Evolutionary conservation across 2,329 filamentous ascomycete genomes (phyloP).

Genomic region (Apiospora koreana): DNA sequence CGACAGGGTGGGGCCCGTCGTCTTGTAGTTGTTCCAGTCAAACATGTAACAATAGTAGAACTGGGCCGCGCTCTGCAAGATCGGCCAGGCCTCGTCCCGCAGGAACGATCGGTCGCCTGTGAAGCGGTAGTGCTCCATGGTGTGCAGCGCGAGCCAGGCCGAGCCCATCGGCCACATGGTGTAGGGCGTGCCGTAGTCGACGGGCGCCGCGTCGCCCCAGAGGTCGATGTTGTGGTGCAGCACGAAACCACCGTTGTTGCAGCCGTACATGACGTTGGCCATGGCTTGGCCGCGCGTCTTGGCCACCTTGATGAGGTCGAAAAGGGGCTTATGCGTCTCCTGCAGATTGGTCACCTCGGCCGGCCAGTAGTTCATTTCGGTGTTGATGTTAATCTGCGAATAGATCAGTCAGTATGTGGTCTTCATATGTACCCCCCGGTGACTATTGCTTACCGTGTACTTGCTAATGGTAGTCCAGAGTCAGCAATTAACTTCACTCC

Average conservation of each 20-base stretch:
- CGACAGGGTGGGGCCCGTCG: constrained; percentile 22
- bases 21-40: constrained; percentile 24
- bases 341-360: constrained; percentile 31
- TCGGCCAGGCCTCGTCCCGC: constrained; percentile 21
- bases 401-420: background rate
- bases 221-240: constrained; percentile 42
- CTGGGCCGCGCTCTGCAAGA: constrained; percentile 35
- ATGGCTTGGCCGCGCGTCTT: constrained; percentile 33
- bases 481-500: background rate
- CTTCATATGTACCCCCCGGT: background rate
- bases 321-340: constrained; percentile 42
- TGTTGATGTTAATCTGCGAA: constrained; percentile 22
- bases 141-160: constrained; percentile 41
- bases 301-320: constrained; percentile 29
- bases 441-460: constrained; percentile 12
- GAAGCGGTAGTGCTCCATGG: constrained; percentile 41
- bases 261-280: constrained; percentile 38
- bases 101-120: constrained; percentile 33
- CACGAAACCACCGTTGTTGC: constrained; percentile 33
- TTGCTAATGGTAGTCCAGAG: constrained; percentile 3
- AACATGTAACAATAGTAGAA: constrained; percentile 42
- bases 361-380: constrained; percentile 26
- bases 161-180: constrained; percentile 42
- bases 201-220: constrained; percentile 39
- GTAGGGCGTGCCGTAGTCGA: constrained; percentile 30